Base-by-base conservation (phyloP, 306 rosid genomes). In the Fragaria ananassa region DNA sequence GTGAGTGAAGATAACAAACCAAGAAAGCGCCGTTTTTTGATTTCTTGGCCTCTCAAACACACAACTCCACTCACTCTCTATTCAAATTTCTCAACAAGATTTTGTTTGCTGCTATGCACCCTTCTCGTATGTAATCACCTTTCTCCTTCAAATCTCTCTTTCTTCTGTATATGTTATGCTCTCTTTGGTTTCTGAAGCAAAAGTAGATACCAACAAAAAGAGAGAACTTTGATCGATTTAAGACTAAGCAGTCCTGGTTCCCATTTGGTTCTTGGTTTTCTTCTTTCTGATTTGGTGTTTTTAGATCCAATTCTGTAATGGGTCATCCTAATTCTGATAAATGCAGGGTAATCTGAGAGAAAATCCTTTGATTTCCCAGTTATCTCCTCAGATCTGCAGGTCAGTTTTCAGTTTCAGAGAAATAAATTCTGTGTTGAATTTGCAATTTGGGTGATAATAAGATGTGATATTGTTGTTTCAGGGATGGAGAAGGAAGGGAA, bases 401-500 rank as follows among this genome's bases (percentile, higher is more conserved):
- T 85, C 37, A 65, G 75, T 72, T 41, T n/a, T 10, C 71, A 41
- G 75, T 19, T 75, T 11, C 42, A 2, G 41, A 21, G 19, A 19
- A 62, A 18, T 57, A 8, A 61, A 61, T 2, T 51, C 4, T 54
- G 10, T 79, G 23, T 25, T 19, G 5, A 12, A 44, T 64, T 54
- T 12, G 79, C 34, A 61, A 13, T 27, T 42, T 6, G 79, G 78
- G 65, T 65, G 49, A 61, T 63, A 29, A 25, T 53, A 54, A 63
- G 69, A 31, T 69, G 65, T 19, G 53, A 2, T 5, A 5, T 10
- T 72, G 66, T 63, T 76, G 75, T 77, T 78, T 72, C 79, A 84
- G 86, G 46, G 31, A 87, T 87, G 91, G 91, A 87, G 39, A 82
- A 79, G 60, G 86, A 87, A 70, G 84, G 74, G 65, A 85, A 83